Base-by-base conservation (phyloP, 108 stramenopile genomes). In the Cyclotella kingstonii region DNA sequence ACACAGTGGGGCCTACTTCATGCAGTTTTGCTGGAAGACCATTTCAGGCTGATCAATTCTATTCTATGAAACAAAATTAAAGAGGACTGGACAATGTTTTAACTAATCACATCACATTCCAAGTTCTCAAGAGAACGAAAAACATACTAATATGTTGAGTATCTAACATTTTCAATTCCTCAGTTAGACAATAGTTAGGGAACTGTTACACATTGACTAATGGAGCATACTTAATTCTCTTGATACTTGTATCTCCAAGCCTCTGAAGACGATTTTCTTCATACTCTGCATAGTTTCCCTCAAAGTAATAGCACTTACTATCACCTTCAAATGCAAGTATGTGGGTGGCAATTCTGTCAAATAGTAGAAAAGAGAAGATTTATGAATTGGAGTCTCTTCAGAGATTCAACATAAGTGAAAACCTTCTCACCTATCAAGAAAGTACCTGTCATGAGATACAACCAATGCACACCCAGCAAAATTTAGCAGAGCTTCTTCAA, bases 311-410 rank as follows among this genome's bases (percentile, higher is more conserved):
- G 65, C 86, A 87, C 28, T 90, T 85, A 21, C 80, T 80, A 66
- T 97, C 95, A 23, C 94, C 96, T 63, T 98, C 96, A 54, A 96
- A 98, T 0, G 95, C 96, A 5, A 98, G 62, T 38, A 95, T 96
- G 64, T 97, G 96, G 1, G 96, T 98, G 14, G 86, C 84, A 46
- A 97, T 71, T 34, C 51, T 44, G 19, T n/a, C 5, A 44, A 44
- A 4, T 14, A 14, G 19, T 18, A 18, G 19, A 18, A 44, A 44
- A 44, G 36, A 6, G 11, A 36, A 36, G 36, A 36, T 36, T 11
- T 36, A 9, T n/a, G n/a, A n/a, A n/a, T n/a, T n/a, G n/a, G n/a
- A n/a, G n/a, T n/a, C n/a, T n/a, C n/a, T n/a, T n/a, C n/a, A n/a
- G n/a, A n/a, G n/a, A n/a, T n/a, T n/a, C n/a, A n/a, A n/a, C 36